phyloP scores from a whole-genome alignment of 805 yeast species.

The Candida oleophila region DNA sequence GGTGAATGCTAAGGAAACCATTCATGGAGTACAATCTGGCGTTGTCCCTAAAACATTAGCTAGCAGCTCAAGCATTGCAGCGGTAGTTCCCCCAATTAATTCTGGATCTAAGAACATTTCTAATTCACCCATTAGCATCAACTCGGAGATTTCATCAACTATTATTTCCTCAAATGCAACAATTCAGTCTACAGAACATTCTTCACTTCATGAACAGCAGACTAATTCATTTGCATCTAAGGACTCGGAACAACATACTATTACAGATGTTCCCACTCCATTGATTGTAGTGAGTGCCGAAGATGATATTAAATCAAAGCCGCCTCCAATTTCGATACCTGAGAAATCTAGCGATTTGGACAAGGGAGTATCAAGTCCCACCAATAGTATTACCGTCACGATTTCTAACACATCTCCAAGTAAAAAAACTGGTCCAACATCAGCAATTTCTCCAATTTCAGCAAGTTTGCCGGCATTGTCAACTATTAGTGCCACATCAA shows the following conservation, averaged over 20 bases:
- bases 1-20: not conserved
- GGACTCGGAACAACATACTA: slow-evolving; percentile 5
- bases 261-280: slow-evolving; percentile 11
- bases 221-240: slow-evolving; percentile 1
- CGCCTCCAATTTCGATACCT: not conserved
- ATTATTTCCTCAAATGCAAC: slow-evolving; percentile 28
- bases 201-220: slow-evolving; percentile 14
- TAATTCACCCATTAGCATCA: slow-evolving; percentile 27
- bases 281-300: slow-evolving; percentile 18
- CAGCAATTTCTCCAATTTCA: slow-evolving; percentile 1
- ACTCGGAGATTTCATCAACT: slow-evolving; percentile 28
- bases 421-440: slow-evolving; percentile 2
- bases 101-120: slow-evolving; percentile 6
- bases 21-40: not conserved
- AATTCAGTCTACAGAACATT: slow-evolving; percentile 29
- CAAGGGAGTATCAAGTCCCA: not conserved
- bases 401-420: not conserved
- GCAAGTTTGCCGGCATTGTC: not conserved
- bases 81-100: not conserved
- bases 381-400: not conserved
- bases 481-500: slow-evolving; percentile 4
- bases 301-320: slow-evolving; percentile 7
- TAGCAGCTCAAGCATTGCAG: not conserved
- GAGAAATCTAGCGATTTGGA: not conserved
- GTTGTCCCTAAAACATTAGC: not conserved